Evolutionary conservation across 768 basidiomycete species (phyloP).

Genomic region (Clathrus columnatus): DNA sequence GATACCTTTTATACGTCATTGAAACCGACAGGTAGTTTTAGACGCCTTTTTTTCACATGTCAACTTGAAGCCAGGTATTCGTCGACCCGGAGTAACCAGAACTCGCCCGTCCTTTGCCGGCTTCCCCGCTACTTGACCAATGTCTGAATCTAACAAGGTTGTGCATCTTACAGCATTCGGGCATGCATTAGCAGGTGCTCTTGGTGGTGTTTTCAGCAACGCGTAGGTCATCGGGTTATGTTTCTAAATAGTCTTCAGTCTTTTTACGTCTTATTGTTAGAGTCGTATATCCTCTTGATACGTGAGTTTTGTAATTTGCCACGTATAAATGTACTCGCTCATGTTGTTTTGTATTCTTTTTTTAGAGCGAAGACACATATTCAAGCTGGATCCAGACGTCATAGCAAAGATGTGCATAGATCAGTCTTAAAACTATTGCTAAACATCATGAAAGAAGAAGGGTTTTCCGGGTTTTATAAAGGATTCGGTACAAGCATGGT

Average conservation of each 20-base stretch:
- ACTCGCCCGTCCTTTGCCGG: slow-evolving; percentile 2
- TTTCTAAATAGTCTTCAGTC: background rate
- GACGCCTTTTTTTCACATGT: slow-evolving; percentile 2
- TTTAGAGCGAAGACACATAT: slow-evolving; percentile 88
- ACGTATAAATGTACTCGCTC: background rate
- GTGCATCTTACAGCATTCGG: slow-evolving; percentile 76
- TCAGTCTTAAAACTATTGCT: slow-evolving; percentile 59
- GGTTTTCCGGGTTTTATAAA: slow-evolving; percentile 73
- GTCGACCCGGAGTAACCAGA: too few species aligned
- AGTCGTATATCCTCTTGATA: slow-evolving; percentile 91
- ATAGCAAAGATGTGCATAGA: slow-evolving; percentile 24
- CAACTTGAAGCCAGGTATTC: background rate
- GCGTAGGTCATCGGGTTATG: slow-evolving; percentile 49
- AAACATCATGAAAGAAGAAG: slow-evolving; percentile 71
- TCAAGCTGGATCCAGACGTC: slow-evolving; percentile 57
- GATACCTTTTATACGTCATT: too few species aligned
- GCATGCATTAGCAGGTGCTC: slow-evolving; percentile 83
- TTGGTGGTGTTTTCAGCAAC: slow-evolving; percentile 88
- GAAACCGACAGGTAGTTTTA: too few species aligned
- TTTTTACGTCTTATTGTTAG: slow-evolving; percentile 30
- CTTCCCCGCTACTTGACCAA: slow-evolving; percentile 16
- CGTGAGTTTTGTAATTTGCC: slow-evolving; percentile 43
- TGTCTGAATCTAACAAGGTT: slow-evolving; percentile 37
- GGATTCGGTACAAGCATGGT: slow-evolving; percentile 97
- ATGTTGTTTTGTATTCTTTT: background rate